Evolutionary conservation across 257 asterid genomes (phyloP).

Genomic region (Forsythia viridissima): DNA sequence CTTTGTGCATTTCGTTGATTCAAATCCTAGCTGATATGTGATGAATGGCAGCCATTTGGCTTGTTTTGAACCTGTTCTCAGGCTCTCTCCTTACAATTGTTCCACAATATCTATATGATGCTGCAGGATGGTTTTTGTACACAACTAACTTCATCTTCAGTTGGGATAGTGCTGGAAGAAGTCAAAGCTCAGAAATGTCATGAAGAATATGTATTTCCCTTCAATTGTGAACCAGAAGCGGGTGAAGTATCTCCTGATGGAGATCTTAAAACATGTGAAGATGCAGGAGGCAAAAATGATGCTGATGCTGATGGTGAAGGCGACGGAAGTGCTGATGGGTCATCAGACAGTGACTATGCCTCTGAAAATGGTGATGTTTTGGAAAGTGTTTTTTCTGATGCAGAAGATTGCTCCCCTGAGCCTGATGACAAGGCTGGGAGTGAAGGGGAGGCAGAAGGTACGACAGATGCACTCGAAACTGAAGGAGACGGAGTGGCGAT

Average conservation of each 20-base stretch:
- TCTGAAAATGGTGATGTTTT: constrained; percentile 68
- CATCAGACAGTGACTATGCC: constrained; percentile 73
- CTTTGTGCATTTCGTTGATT: constrained; percentile 3
- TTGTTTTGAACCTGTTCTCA: constrained; percentile 5
- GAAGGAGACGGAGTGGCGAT: constrained; percentile 39
- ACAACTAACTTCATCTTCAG: constrained; percentile 36
- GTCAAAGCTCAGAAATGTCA: constrained; percentile 31
- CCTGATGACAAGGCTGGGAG: constrained; percentile 65
- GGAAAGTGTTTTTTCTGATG: constrained; percentile 74
- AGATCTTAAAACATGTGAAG: constrained; percentile 40
- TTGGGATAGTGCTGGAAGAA: constrained; percentile 33
- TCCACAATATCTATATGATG: constrained; percentile 21
- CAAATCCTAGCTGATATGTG: neutral
- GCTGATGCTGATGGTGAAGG: constrained; percentile 55
- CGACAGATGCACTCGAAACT: constrained; percentile 49
- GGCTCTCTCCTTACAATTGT: neutral
- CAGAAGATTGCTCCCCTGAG: constrained; percentile 62
- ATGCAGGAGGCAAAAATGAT: constrained; percentile 49
- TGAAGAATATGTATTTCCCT: constrained; percentile 35
- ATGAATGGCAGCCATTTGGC: constrained; percentile 22
- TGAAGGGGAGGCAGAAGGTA: constrained; percentile 72
- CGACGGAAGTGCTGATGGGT: constrained; percentile 60
- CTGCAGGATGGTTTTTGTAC: constrained; percentile 48
- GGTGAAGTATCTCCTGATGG: constrained; percentile 68
- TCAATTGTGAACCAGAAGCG: constrained; percentile 62